Base-by-base conservation (phyloP, 306 rosid genomes). In the Mimosa bimucronata region DNA sequence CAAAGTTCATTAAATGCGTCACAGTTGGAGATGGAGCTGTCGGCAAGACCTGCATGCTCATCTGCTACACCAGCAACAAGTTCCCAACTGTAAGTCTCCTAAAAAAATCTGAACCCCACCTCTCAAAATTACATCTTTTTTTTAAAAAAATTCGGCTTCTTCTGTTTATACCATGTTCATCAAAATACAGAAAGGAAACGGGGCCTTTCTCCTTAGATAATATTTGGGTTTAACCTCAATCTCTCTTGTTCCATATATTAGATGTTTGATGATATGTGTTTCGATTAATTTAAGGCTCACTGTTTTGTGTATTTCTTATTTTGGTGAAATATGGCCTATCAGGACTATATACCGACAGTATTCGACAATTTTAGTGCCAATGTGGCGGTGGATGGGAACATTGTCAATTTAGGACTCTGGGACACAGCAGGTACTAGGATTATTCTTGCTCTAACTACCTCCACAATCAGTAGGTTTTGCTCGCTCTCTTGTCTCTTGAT, bases 21-120 rank as follows among this genome's bases (percentile, higher is more conserved):
- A 95, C 98, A 5, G 98, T 95, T 78, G 98, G 98, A 13, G 98
- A 95, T 88, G 98, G 98, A 60, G 98, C 98, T 80, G 98, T 95
- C 79, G 98, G 98, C 25, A 95, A 95, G 79, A 95, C 98, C 50
- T 95, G 98, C 88, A 91, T 95, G 98, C 98, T 95, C 75, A 91
- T 95, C 77, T 95, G 98, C 87, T 95, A 95, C 88, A 95, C 98
- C 66, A 90, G 97, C 83, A 95, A 95, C 96, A 95, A 90, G 88
- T 95, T 95, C 79, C 98, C 98, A 30, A 92, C 98, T 7, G 98
- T 95, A 79, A 83, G 87, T 82, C 41, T 77, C 61, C 61, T 60
- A 26, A 40, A 21, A 46, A 29, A 16, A 18, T 60, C 18, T 1
- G 25, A 29, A n/a, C 7, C 79, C 83, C 80, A 65, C 34, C 62